Base-by-base conservation (phyloP, 2,329 filamentous ascomycete genomes). In the Colletotrichum euphorbiae region DNA sequence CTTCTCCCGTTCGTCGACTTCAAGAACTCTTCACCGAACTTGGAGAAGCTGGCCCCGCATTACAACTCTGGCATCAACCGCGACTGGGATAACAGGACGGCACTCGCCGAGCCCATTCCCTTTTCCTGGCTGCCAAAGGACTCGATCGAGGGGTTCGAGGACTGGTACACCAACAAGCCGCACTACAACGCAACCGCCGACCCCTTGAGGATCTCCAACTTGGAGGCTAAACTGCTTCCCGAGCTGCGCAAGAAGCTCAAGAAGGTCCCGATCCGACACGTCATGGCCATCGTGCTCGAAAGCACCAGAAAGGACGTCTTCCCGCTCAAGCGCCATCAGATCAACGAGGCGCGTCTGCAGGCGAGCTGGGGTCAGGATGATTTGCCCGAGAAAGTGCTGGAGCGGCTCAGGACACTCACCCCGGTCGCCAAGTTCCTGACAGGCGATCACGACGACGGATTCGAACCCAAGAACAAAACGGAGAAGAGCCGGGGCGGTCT, bases 261-360 rank as follows among this genome's bases (percentile, higher is more conserved):
- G 12, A 42, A 68, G 6, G 71, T 60, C 4, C 62, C 62, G 48
- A 78, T 80, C 65, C 79, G 78, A 67, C 78, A 80, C 55, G 73
- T 80, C 6, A 71, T 80, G 21, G 68, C 77, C 15, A 58, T 80
- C 4, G 77, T 78, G 36, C 71, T 80, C 33, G 79, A 78, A 71
- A 81, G 74, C 67, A 80, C 73, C 36, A 77, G 72, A 45, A 75
- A 73, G 1, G 78, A 80, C 59, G 71, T 80, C 11, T 80, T 79
- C 50, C 79, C 78, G 0, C 63, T 80, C 33, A 75, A 77, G 19
- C 73, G 75, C 2, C 76, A 75, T 43, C 73, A 74, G 46, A 75
- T 79, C 36, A 73, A 71, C 24, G 70, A 75, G 9, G 74, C 73
- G 0, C 71, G 72, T 8, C 38, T 73, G 46, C 50, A 69, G 6